A percentile compares a stretch with the other conserved stretches of the same genome.
Evolutionary conservation across 768 basidiomycete genomes (phyloP).

Genomic region (Leccinum disarticulatum): DNA sequence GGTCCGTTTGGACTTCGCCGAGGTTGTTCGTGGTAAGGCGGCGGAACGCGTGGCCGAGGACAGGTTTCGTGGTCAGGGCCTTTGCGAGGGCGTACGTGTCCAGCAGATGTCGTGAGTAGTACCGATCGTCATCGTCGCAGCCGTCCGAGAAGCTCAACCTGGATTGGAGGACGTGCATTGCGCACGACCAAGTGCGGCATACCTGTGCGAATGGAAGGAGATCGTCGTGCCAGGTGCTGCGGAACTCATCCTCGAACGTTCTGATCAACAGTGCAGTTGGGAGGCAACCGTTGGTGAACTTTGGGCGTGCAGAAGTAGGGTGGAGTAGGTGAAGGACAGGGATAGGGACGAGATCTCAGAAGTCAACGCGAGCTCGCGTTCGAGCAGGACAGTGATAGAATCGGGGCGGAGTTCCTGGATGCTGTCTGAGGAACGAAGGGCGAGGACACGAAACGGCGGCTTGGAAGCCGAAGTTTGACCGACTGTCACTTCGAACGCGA

Average conservation of each 20-base stretch:
- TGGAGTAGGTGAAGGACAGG: conserved; percentile 25
- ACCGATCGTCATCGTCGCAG: too few relatives aligned
- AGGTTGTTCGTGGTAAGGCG: too few relatives aligned
- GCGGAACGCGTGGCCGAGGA: too few relatives aligned
- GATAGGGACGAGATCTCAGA: conserved; percentile 17
- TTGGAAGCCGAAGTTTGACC: conserved; percentile 1
- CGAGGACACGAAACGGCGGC: conserved; percentile 11
- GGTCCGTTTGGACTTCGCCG: too few relatives aligned
- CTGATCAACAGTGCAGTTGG: conserved; percentile 23
- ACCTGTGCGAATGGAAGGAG: too few relatives aligned
- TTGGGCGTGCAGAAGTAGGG: conserved; percentile 8
- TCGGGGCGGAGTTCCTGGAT: conserved; percentile 4
- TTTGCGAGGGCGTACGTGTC: too few relatives aligned
- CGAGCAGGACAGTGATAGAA: conserved; percentile 14
- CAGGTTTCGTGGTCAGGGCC: too few relatives aligned
- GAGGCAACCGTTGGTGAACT: conserved; percentile 11
- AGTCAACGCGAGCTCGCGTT: conserved; percentile 18
- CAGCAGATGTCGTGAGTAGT: too few relatives aligned
- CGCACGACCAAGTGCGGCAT: too few relatives aligned
- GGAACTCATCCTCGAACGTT: conserved; percentile 19
- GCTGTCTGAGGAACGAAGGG: conserved; percentile 11
- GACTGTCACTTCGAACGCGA: conserved; percentile 22
- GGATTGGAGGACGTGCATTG: too few relatives aligned
- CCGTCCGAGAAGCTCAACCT: too few relatives aligned
- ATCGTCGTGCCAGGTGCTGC: conserved; percentile 15